Conservation (phyloP, 768 basidiomycete genomes). For the Rhizopogon rudus region DNA sequence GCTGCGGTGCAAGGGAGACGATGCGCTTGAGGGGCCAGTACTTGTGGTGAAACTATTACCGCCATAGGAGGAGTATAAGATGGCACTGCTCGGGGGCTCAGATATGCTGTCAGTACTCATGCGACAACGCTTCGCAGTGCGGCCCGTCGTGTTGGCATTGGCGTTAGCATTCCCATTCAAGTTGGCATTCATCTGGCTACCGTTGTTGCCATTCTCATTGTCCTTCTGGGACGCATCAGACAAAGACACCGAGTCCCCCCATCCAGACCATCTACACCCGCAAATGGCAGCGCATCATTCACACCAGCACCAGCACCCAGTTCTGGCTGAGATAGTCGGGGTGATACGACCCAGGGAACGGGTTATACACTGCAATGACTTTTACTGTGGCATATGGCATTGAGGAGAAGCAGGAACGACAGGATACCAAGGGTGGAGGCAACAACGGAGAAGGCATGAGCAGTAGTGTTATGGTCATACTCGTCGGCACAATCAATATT, state of each 20-base stretch:
- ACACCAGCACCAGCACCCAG: too few species aligned
- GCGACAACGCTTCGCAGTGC: slow-evolving; percentile 61
- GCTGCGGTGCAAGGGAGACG: slow-evolving; percentile 59
- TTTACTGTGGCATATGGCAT: too few species aligned
- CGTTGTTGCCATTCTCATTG: slow-evolving; percentile 14
- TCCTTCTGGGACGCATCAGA: not conserved
- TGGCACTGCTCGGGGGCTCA: slow-evolving; percentile 55
- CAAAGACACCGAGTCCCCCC: not conserved
- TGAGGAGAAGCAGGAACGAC: too few species aligned
- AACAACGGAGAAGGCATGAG: too few species aligned
- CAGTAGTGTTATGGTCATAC: too few species aligned
- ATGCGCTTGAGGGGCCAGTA: slow-evolving; percentile 47
- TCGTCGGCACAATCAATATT: too few species aligned
- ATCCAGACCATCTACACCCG: too few species aligned
- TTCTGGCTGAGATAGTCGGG: too few species aligned
- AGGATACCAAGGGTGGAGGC: too few species aligned
- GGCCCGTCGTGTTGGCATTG: slow-evolving; percentile 1
- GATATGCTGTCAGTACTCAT: slow-evolving; percentile 59
- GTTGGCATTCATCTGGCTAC: slow-evolving; percentile 12
- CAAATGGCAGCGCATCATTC: too few species aligned
- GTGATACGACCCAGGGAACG: too few species aligned
- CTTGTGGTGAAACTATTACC: slow-evolving; percentile 39
- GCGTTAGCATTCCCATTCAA: not conserved
- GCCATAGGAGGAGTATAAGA: slow-evolving; percentile 56
- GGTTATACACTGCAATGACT: too few species aligned